Evolutionary conservation across 2,329 filamentous ascomycete species (phyloP).

Genomic region (Fusarium irregulare): DNA sequence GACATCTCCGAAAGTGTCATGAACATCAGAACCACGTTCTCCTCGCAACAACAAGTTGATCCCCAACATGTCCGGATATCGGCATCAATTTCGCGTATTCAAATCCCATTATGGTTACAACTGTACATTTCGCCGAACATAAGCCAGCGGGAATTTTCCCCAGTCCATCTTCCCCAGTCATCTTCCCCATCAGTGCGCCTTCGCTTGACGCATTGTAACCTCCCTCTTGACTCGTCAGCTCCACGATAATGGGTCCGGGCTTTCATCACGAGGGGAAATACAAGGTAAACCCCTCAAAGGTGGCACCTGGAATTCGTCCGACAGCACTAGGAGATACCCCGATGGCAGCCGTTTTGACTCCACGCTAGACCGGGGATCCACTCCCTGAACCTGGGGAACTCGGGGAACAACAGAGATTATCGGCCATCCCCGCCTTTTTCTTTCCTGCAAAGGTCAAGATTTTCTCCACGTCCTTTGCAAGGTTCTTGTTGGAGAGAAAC

Average conservation of each 20-base stretch:
- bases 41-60: background rate
- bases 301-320: constrained; percentile 2
- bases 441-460: background rate
- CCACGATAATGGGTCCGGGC: no score
- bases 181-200: background rate
- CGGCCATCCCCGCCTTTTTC: constrained; percentile 5
- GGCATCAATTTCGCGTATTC: background rate
- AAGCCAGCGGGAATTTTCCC: background rate
- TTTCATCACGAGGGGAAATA: background rate
- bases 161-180: no score
- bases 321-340: constrained; percentile 8
- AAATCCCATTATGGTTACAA: background rate
- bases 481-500: background rate
- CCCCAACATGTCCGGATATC: background rate
- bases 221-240: background rate
- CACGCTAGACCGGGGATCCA: background rate
- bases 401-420: background rate
- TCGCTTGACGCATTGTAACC: background rate
- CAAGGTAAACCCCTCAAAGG: background rate
- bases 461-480: background rate
- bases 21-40: background rate
- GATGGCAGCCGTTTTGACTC: background rate
- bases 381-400: background rate
- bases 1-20: background rate
- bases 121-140: background rate